Percentiles rank a stretch among this genome's conserved stretches.
These are phyloP conservation scores for Litchi chinensis DNA, from an alignment of 345 rosid genomes.

Conservation along the genomic window DNA sequence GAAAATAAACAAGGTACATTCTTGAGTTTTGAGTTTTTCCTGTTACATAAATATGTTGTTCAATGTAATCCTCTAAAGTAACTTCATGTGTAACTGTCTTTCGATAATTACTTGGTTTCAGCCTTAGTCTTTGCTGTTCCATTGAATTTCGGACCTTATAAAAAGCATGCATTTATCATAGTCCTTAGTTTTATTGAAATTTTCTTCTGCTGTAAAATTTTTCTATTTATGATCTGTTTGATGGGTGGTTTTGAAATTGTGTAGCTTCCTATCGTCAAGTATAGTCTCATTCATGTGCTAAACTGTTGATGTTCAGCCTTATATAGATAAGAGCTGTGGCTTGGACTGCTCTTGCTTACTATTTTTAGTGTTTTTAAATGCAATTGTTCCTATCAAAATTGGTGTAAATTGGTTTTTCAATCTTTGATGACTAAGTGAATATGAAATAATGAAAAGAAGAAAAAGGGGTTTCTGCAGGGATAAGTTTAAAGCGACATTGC, in stretches of 20 bases:
- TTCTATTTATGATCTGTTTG: background rate
- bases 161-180: background rate
- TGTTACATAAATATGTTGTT: background rate
- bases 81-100: background rate
- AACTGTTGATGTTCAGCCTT: background rate
- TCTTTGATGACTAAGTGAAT: background rate
- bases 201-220: background rate
- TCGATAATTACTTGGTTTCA: background rate
- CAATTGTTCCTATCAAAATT: too few species aligned
- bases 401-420: background rate
- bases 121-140: background rate
- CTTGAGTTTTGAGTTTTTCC: background rate
- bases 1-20: slow-evolving; percentile 82
- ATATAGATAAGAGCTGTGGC: background rate
- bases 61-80: background rate
- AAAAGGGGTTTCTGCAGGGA: background rate
- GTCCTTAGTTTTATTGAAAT: background rate
- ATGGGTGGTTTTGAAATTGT: background rate
- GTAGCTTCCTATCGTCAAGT: background rate
- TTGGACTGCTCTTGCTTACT: background rate
- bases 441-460: background rate
- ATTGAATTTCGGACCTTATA: background rate
- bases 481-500: background rate
- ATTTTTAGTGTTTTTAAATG: background rate
- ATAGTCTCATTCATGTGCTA: background rate